A percentile compares a stretch with the other conserved stretches of the same genome.
Evolutionary conservation across 2,329 filamentous ascomycete genomes (phyloP).

Genomic region (Fusarium avenaceum): DNA sequence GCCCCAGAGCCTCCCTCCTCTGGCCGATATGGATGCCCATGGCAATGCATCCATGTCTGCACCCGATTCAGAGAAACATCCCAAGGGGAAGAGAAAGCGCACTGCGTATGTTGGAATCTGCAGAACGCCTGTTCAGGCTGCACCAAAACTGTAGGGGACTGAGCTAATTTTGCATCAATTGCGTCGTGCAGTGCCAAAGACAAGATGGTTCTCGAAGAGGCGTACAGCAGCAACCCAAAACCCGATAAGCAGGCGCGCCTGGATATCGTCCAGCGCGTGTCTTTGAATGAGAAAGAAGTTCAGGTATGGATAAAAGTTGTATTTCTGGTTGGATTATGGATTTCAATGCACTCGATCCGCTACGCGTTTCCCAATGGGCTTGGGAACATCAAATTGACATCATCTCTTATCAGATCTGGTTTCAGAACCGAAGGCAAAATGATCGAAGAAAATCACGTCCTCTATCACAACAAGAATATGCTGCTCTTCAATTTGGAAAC

Average conservation of each 20-base stretch:
- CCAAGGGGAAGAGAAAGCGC: conserved; percentile 73
- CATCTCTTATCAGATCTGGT: conserved; percentile 83
- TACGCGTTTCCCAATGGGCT: conserved; percentile 34
- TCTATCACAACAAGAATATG: conserved; percentile 81
- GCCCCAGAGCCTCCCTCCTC: conserved; percentile 44
- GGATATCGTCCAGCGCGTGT: conserved; percentile 86
- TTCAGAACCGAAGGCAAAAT: conserved; percentile 94
- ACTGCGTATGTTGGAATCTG: conserved; percentile 64
- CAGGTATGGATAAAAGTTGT: conserved; percentile 73
- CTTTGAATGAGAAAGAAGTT: conserved; percentile 94
- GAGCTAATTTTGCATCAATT: conserved; percentile 44
- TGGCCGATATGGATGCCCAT: conserved; percentile 37
- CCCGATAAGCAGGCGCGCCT: conserved; percentile 91
- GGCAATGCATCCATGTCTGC: conserved; percentile 28
- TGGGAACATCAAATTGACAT: conserved; percentile 36
- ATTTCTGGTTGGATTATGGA: background rate
- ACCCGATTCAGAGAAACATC: conserved; percentile 59
- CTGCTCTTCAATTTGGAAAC: conserved; percentile 68
- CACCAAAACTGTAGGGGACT: conserved; percentile 6
- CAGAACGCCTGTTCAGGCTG: background rate
- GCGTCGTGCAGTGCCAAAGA: conserved; percentile 78
- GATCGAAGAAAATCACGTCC: conserved; percentile 90
- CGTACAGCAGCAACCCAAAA: conserved; percentile 87
- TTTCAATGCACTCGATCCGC: background rate
- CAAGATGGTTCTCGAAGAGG: conserved; percentile 87